These are phyloP conservation scores for Neonothopanus nambi DNA, from an alignment of 1,284 basidiomycete genomes.

Conservation along the genomic window DNA sequence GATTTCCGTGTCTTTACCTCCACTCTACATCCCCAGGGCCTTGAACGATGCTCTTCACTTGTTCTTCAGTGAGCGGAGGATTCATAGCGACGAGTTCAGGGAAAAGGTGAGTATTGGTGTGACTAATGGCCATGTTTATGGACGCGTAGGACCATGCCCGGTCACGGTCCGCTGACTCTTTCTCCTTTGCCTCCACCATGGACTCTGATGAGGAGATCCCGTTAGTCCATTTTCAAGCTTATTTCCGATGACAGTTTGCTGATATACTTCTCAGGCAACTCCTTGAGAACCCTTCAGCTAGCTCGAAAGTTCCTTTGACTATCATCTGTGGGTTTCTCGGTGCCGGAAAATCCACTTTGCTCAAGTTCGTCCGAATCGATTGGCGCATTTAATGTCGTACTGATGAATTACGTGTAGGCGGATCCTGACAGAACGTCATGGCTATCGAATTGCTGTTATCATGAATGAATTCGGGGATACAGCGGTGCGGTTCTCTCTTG, in stretches of 20 bases:
- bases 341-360: slow-evolving; percentile 87
- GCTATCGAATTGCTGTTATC: slow-evolving; percentile 93
- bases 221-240: not conserved
- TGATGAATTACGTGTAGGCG: slow-evolving; percentile 46
- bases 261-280: slow-evolving; percentile 37
- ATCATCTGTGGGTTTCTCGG: slow-evolving; percentile 92
- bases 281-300: slow-evolving; percentile 37
- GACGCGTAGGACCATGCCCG: not conserved
- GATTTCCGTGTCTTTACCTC: slow-evolving; percentile 47
- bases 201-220: slow-evolving; percentile 10
- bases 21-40: slow-evolving; percentile 79
- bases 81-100: slow-evolving; percentile 15
- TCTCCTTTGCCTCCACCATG: slow-evolving; percentile 7
- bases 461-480: slow-evolving; percentile 95
- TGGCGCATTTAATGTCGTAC: not conserved
- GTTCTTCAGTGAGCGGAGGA: slow-evolving; percentile 42
- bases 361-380: slow-evolving; percentile 50
- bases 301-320: slow-evolving; percentile 69
- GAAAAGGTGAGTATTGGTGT: not conserved
- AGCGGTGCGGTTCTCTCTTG: slow-evolving; percentile 52
- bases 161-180: not conserved
- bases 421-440: slow-evolving; percentile 89
- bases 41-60: slow-evolving; percentile 65
- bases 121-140: slow-evolving; percentile 1
- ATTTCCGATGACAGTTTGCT: not conserved